Evolutionary conservation across 805 yeast species (phyloP).

Genomic region (Saccharomycopsis sp.): DNA sequence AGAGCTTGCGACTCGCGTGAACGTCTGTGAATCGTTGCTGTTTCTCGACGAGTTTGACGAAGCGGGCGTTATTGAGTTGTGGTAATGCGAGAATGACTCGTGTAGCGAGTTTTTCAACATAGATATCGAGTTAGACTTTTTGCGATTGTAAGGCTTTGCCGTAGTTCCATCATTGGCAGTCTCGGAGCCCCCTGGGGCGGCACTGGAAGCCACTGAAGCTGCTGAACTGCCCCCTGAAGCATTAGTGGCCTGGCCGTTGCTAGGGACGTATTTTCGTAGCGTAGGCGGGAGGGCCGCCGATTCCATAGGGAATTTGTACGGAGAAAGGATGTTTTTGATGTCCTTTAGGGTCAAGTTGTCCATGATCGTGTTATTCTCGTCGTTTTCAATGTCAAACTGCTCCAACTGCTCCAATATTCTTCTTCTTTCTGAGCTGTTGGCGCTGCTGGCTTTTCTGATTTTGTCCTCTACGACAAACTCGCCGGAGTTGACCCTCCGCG

Average conservation of each 20-base stretch:
- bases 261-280: background rate
- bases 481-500: background rate
- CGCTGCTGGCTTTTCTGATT: background rate
- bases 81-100: slow-evolving; percentile 12
- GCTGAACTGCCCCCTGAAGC: background rate
- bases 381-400: slow-evolving; percentile 8
- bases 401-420: slow-evolving; percentile 6
- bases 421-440: background rate
- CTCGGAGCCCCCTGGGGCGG: slow-evolving; percentile 1
- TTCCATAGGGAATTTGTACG: background rate
- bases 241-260: background rate
- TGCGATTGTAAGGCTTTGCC: slow-evolving; percentile 1
- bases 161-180: background rate
- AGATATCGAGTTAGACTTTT: slow-evolving; percentile 14
- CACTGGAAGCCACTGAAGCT: background rate
- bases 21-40: background rate
- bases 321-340: slow-evolving; percentile 7
- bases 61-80: slow-evolving; percentile 2
- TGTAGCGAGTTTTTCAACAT: slow-evolving; percentile 14
- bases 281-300: background rate
- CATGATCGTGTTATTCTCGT: slow-evolving; percentile 1
- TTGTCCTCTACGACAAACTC: background rate
- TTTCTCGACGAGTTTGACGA: background rate
- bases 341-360: slow-evolving; percentile 9
- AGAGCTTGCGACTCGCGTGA: background rate